Percentiles rank a stretch among this genome's conserved stretches.
phyloP scores from a whole-genome alignment of 73 alveolate species.

The Stentor roeselii region DNA sequence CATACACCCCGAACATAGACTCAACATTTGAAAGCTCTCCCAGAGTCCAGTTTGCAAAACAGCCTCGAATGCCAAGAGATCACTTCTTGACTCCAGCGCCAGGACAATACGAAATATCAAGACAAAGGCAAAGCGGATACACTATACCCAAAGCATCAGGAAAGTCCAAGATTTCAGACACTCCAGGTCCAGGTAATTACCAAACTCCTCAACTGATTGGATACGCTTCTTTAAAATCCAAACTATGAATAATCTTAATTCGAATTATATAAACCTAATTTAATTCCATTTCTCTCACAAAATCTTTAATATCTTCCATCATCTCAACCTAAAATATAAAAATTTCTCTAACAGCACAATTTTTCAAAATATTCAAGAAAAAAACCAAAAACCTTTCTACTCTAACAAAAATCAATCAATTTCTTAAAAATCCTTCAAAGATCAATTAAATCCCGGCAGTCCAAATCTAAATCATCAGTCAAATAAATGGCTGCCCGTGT shows the following conservation, averaged over 20 bases:
- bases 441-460: no score
- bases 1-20: background rate
- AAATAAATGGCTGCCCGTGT: slow-evolving; percentile 50
- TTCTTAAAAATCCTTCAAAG: no score
- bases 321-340: no score
- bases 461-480: no score
- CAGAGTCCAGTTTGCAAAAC: background rate
- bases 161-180: background rate
- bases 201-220: background rate
- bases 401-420: no score
- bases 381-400: no score
- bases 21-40: background rate
- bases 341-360: no score
- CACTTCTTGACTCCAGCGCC: background rate
- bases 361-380: no score
- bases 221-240: background rate
- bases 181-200: background rate
- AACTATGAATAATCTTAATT: background rate
- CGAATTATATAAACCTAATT: no score
- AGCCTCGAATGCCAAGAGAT: background rate
- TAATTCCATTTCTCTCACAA: no score
- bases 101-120: background rate
- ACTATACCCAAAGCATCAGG: background rate
- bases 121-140: background rate
- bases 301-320: no score